phyloP scores from a whole-genome alignment of 2,329 filamentous ascomycete species.

The Nemania diffusa region DNA sequence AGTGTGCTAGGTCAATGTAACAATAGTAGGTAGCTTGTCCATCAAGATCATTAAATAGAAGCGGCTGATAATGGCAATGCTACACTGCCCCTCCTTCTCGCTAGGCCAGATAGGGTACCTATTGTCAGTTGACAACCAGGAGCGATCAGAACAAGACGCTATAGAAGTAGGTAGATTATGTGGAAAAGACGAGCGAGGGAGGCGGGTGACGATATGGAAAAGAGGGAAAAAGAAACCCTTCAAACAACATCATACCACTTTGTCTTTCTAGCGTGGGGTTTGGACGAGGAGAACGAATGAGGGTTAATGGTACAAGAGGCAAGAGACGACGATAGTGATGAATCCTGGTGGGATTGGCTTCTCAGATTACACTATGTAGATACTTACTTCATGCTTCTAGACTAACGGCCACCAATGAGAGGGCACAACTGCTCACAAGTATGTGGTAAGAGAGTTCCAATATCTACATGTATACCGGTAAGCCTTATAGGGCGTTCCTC shows the following conservation, averaged over 20 bases:
- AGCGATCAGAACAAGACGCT: neutral
- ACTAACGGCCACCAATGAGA: constrained; percentile 8
- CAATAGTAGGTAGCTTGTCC: constrained; percentile 4
- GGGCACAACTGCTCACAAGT: neutral
- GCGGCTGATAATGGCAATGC: constrained; percentile 25
- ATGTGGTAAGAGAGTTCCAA: too few species aligned
- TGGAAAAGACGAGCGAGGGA: neutral
- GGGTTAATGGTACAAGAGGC: neutral
- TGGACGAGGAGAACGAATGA: neutral
- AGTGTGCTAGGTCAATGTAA: constrained; percentile 18
- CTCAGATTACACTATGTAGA: neutral
- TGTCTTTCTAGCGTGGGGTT: neutral
- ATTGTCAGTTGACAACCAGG: neutral
- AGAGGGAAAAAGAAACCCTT: neutral
- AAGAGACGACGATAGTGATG: neutral
- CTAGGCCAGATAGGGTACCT: neutral
- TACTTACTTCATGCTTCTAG: neutral
- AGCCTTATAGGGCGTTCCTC: constrained; percentile 1
- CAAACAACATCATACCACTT: neutral
- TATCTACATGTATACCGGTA: neutral
- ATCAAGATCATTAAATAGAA: constrained; percentile 9
- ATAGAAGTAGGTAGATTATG: neutral
- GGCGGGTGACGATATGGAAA: neutral
- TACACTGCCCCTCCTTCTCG: constrained; percentile 5
- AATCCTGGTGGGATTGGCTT: constrained; percentile 6